Evolutionary conservation across 2,329 filamentous ascomycete genomes (phyloP).

Genomic region (Pseudocercospora musae): DNA sequence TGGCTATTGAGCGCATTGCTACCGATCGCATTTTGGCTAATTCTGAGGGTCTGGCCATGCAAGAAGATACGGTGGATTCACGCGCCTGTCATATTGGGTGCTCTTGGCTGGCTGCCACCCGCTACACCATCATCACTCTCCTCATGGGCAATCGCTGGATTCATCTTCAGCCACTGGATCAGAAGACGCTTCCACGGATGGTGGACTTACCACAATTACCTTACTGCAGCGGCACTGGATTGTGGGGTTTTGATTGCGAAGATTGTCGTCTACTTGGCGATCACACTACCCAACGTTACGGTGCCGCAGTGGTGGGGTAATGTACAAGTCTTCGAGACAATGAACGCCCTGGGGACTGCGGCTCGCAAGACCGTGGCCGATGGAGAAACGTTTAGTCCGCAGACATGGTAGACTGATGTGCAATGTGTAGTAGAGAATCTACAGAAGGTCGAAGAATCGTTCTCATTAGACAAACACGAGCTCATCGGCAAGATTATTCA

Average conservation of each 20-base stretch:
- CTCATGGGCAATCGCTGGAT: slow-evolving; percentile 82
- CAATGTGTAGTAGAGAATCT: not conserved
- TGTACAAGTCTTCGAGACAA: slow-evolving; percentile 52
- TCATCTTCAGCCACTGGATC: slow-evolving; percentile 75
- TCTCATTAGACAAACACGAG: not conserved
- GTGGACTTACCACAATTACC: slow-evolving; percentile 94
- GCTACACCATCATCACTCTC: slow-evolving; percentile 80
- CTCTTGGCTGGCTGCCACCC: slow-evolving; percentile 80
- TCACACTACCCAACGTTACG: slow-evolving; percentile 75
- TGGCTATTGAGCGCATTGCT: slow-evolving; percentile 74
- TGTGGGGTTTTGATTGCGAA: slow-evolving; percentile 79
- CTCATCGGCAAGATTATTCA: not conserved
- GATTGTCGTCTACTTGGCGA: slow-evolving; percentile 79
- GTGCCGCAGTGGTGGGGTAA: slow-evolving; percentile 85
- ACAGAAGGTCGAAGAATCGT: not conserved
- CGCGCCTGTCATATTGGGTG: slow-evolving; percentile 73
- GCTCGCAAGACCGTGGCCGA: slow-evolving; percentile 50
- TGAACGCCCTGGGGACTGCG: slow-evolving; percentile 27
- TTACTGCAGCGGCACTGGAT: slow-evolving; percentile 76
- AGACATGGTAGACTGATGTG: slow-evolving; percentile 22
- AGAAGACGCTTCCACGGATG: slow-evolving; percentile 67
- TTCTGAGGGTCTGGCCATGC: slow-evolving; percentile 36
- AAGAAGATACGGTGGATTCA: slow-evolving; percentile 21
- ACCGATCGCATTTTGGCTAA: slow-evolving; percentile 71
- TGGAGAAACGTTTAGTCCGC: slow-evolving; percentile 64